Conservation (phyloP, 768 basidiomycete genomes). For the Myochromella boudieri region DNA sequence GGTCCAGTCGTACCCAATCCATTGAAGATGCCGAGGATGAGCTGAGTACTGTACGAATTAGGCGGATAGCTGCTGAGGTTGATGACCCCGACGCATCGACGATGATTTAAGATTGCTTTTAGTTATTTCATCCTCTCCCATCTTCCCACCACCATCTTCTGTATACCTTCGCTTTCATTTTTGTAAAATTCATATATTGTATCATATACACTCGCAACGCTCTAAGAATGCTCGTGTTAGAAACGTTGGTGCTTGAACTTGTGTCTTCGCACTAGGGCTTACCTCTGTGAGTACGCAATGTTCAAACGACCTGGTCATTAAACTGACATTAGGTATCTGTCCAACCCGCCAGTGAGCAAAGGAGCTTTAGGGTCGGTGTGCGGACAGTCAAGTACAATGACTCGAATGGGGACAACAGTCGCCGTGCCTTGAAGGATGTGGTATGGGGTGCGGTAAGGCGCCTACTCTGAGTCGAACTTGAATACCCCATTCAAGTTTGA, state of each 20-base stretch:
- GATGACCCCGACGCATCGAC: slow-evolving; percentile 47
- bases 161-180: slow-evolving; percentile 3
- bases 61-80: slow-evolving; percentile 25
- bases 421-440: too few species aligned
- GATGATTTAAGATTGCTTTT: slow-evolving; percentile 31
- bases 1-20: slow-evolving; percentile 13
- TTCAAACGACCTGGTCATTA: too few species aligned
- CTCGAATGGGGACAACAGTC: too few species aligned
- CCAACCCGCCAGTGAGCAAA: too few species aligned
- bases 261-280: slow-evolving; percentile 1
- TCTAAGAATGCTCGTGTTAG: too few species aligned
- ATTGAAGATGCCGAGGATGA: slow-evolving; percentile 17
- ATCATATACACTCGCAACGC: slow-evolving; percentile 6
- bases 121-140: neutral
- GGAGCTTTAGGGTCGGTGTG: too few species aligned
- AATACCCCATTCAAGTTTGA: too few species aligned
- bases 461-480: too few species aligned
- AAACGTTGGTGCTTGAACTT: neutral
- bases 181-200: slow-evolving; percentile 7
- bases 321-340: too few species aligned
- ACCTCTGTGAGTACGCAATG: too few species aligned
- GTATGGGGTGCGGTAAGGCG: too few species aligned
- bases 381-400: too few species aligned
- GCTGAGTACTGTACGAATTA: slow-evolving; percentile 14
- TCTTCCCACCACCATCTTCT: neutral